A percentile compares a stretch with the other conserved stretches of the same genome.
Conservation (phyloP, 768 basidiomycete species). For the Artomyces pyxidatus region DNA sequence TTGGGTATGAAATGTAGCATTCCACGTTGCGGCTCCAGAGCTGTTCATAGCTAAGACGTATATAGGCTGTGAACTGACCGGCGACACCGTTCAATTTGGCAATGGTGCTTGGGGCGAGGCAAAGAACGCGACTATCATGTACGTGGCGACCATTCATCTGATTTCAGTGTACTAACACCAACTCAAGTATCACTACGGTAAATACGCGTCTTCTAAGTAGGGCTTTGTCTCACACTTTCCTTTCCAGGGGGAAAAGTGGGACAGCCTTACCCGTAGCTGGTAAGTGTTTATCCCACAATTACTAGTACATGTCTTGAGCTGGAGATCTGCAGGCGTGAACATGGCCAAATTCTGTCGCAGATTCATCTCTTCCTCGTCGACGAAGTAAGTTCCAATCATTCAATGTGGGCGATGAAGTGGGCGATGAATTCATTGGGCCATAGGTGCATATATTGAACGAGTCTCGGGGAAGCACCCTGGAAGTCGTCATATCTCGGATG, state of each 20-base stretch:
- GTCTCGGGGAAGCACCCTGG: slow-evolving; percentile 81
- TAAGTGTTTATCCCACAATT: slow-evolving; percentile 20
- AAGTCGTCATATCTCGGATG: slow-evolving; percentile 94
- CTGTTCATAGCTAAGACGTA: slow-evolving; percentile 1
- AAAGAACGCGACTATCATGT: slow-evolving; percentile 76
- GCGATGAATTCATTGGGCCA: no score
- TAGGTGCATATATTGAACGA: slow-evolving; percentile 94
- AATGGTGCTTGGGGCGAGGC: slow-evolving; percentile 66
- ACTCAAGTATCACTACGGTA: slow-evolving; percentile 68
- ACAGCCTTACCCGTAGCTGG: slow-evolving; percentile 87
- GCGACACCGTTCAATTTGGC: slow-evolving; percentile 72
- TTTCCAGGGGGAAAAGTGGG: slow-evolving; percentile 89
- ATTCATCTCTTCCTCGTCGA: slow-evolving; percentile 85
- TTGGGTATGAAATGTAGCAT: slow-evolving; percentile 68
- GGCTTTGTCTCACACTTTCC: slow-evolving; percentile 1
- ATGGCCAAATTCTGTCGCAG: slow-evolving; percentile 58
- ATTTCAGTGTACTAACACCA: not conserved
- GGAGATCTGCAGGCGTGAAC: slow-evolving; percentile 54
- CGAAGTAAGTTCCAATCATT: slow-evolving; percentile 54
- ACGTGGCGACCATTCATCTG: slow-evolving; percentile 17
- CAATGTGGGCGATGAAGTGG: no score
- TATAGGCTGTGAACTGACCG: slow-evolving; percentile 83
- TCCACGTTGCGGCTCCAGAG: not conserved
- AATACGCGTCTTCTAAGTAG: slow-evolving; percentile 12
- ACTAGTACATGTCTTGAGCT: no score